Evolutionary conservation across 805 yeast species (phyloP), one percentile per base, ranked within the genome.

Genomic region (Saccharomycopsis sp.): DNA sequence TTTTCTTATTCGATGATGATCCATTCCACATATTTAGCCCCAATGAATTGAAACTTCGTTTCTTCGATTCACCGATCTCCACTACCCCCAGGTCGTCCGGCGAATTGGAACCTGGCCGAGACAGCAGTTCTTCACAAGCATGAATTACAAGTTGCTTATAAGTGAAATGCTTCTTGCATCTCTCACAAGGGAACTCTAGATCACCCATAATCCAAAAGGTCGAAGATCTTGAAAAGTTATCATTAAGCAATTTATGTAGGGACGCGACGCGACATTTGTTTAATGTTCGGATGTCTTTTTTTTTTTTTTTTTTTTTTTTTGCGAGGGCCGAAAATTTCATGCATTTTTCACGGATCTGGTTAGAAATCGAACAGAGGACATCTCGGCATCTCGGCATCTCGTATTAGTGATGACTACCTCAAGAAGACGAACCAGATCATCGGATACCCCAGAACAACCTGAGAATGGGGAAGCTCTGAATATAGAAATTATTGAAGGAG

Each of bases 111-210:
- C 33, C 11, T 17, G 17, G 4, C 21, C n/a, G 34, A 27, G 14
- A n/a, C 4, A 4, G 17, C 38, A 13, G 19, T 7, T 5, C 26
- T 19, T 27, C 29, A 19, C 48, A 40, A 14, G 9, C 8, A 38
- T 47, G 51, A 19, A 28, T 20, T 9, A 35, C 29, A 9, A 47
- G 33, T 9, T 43, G 37, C 7, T 21, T n/a, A 17, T 43, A 47
- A 4, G 44, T 32, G 14, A 43, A 44, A 13, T 21, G 36, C 19
- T 47, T 28, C 11, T 40, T 35, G 20, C 51, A 47, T n/a, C 23
- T 17, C 34, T 47, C 51, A 36, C 51, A 47, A 11, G 51, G 51
- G 28, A 47, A 47, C 3, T 39, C 40, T 5, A 44, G 28, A 13
- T 20, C 41, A 20, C 35, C 40, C 45, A 23, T 35, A 11, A 16